A percentile compares a stretch with the other conserved stretches of the same genome.
Evolutionary conservation across 176 grass and related monocot species (phyloP).

Genomic region (Pontederia crassipes): DNA sequence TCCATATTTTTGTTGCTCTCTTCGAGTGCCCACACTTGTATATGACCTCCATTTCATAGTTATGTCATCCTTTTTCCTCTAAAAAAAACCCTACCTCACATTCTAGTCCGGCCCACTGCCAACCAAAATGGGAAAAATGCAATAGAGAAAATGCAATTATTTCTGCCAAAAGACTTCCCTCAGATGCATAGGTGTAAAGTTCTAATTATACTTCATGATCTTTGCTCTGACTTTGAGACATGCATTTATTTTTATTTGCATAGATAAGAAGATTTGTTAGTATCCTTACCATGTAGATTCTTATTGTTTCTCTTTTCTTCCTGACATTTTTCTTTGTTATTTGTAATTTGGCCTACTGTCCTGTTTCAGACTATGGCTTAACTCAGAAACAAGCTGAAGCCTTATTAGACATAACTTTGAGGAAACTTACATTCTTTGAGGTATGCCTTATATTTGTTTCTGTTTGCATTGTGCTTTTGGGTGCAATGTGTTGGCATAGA

Average conservation of each 20-base stretch:
- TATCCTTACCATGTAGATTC: neutral
- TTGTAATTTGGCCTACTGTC: neutral
- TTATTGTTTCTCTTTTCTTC: neutral
- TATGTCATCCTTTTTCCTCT: too few species aligned
- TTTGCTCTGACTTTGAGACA: too few species aligned
- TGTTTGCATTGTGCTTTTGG: neutral
- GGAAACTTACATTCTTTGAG: conserved; percentile 89
- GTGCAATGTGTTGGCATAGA: neutral
- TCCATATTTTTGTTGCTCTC: too few species aligned
- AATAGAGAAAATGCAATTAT: too few species aligned
- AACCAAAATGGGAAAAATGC: too few species aligned
- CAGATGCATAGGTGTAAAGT: too few species aligned
- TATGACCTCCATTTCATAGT: too few species aligned
- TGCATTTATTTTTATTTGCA: neutral
- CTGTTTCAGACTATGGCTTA: conserved; percentile 48
- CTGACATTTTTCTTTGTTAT: neutral
- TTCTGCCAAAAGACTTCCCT: too few species aligned
- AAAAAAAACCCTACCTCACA: too few species aligned
- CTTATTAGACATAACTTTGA: conserved; percentile 79
- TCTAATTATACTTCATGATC: too few species aligned
- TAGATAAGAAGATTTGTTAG: neutral
- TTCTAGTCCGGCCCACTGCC: too few species aligned
- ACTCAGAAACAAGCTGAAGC: conserved; percentile 92
- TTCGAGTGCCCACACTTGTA: too few species aligned
- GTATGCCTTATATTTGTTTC: conserved; percentile 25